Percentiles rank a stretch among this genome's conserved stretches.
phyloP scores from a whole-genome alignment of 495 filamentous ascomycete species.

The Bryoglossum gracile region DNA sequence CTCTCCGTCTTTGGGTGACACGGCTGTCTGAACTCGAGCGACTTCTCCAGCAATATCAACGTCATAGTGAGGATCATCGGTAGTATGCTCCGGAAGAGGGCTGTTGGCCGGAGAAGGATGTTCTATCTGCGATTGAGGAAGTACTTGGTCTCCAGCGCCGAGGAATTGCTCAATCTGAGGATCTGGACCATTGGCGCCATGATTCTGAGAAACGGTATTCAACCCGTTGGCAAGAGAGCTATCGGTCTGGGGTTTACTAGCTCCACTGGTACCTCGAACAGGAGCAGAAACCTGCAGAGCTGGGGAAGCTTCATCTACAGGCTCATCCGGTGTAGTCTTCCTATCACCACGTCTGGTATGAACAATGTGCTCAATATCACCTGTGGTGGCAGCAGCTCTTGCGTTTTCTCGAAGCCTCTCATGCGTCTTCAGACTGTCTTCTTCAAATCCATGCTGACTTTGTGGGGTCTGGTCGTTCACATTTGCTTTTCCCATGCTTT shows the following conservation, averaged over 20 bases:
- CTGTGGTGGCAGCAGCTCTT: conserved; percentile 10
- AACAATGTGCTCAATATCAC: conserved; percentile 16
- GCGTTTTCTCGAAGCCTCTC: conserved; percentile 17
- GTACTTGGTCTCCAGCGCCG: conserved; percentile 14
- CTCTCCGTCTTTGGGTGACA: conserved; percentile 43
- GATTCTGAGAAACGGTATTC: not conserved
- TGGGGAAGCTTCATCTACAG: not conserved
- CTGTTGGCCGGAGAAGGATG: conserved; percentile 18
- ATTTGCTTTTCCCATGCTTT: not conserved
- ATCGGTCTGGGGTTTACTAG: no score
- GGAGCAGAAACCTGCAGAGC: not conserved
- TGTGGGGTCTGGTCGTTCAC: not conserved
- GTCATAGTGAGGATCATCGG: conserved; percentile 58
- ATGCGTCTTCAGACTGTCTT: not conserved
- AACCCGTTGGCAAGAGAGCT: not conserved
- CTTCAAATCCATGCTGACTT: conserved; percentile 1
- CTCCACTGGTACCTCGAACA: conserved; percentile 7
- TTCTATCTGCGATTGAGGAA: conserved; percentile 24
- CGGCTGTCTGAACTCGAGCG: conserved; percentile 45
- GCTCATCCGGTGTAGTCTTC: not conserved
- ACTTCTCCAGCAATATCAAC: conserved; percentile 49
- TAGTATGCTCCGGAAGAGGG: conserved; percentile 47
- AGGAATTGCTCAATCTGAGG: conserved; percentile 15
- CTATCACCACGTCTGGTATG: conserved; percentile 4
- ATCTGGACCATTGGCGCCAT: conserved; percentile 12